Conservation (phyloP, 352 stramenopile species). For the Globisporangium polare region DNA sequence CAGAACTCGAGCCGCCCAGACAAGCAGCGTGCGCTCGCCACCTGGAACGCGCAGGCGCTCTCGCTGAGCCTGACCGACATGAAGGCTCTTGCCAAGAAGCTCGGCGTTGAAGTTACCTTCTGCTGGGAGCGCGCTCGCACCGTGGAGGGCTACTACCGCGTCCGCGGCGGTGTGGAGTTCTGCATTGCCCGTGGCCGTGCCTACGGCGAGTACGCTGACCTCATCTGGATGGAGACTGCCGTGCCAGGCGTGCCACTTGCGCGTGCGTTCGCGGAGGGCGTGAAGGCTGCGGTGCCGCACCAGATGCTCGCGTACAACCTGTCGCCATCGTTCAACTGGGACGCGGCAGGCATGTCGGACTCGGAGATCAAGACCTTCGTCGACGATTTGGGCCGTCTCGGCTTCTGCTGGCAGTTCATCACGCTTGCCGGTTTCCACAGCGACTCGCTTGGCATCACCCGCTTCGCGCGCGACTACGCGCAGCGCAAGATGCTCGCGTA, state of each 20-base stretch:
- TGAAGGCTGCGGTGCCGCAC: constrained; percentile 90
- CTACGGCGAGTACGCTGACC: constrained; percentile 94
- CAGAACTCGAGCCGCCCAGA: constrained; percentile 56
- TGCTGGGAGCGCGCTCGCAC: constrained; percentile 96
- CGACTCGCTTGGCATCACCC: constrained; percentile 95
- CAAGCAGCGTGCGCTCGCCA: constrained; percentile 55
- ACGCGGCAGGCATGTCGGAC: constrained; percentile 95
- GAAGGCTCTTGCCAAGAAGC: constrained; percentile 72
- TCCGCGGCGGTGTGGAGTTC: constrained; percentile 95
- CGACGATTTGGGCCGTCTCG: constrained; percentile 92
- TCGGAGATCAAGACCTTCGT: constrained; percentile 94
- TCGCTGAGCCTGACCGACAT: constrained; percentile 69
- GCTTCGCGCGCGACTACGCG: constrained; percentile 92
- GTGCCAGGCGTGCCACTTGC: constrained; percentile 94
- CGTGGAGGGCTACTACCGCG: constrained; percentile 97
- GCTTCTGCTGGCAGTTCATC: constrained; percentile 99
- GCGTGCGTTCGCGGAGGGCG: constrained; percentile 91
- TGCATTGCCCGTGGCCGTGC: constrained; percentile 94
- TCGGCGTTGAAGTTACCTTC: constrained; percentile 88
- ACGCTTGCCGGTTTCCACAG: constrained; percentile 98
- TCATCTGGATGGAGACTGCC: constrained; percentile 99
- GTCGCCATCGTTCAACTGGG: constrained; percentile 99
- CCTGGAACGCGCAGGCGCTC: constrained; percentile 83
- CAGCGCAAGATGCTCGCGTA: constrained; percentile 93
- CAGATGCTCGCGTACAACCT: constrained; percentile 99